A percentile compares a stretch with the other conserved stretches of the same genome.
Conservation (phyloP, 768 basidiomycete genomes). For the Kwoniella newhampshirensis region DNA sequence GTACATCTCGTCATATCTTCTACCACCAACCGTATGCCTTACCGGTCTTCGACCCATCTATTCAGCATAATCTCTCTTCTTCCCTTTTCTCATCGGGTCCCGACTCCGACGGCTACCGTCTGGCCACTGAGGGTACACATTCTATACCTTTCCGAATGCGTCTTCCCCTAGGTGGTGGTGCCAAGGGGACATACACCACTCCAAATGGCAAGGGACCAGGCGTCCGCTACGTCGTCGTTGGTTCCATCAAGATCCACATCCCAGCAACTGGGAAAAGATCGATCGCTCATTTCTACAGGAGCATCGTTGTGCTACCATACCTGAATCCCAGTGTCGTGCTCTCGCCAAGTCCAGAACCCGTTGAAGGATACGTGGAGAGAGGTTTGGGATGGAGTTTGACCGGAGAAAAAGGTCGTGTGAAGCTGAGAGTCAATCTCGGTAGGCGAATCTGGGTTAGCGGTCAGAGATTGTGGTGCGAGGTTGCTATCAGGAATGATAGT, state of each 20-base stretch:
- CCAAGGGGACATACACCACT: conserved; percentile 61
- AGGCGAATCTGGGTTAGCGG: conserved; percentile 79
- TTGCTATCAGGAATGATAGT: conserved; percentile 68
- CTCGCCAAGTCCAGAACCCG: conserved; percentile 62
- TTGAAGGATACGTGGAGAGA: conserved; percentile 62
- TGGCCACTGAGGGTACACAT: conserved; percentile 67
- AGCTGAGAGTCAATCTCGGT: conserved; percentile 66
- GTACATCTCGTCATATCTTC: conserved; percentile 65
- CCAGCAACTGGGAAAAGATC: conserved; percentile 63
- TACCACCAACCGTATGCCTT: conserved; percentile 70
- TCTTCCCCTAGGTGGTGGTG: conserved; percentile 62
- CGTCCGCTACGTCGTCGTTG: conserved; percentile 77
- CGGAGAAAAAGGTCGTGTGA: conserved; percentile 67
- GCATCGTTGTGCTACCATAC: conserved; percentile 75
- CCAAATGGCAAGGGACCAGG: conserved; percentile 61
- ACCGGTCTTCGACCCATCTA: conserved; percentile 54
- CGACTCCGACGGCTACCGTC: conserved; percentile 47
- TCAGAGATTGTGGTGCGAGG: conserved; percentile 68
- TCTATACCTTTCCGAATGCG: conserved; percentile 70
- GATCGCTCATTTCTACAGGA: conserved; percentile 85
- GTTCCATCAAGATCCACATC: conserved; percentile 75
- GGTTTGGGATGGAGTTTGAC: conserved; percentile 59
- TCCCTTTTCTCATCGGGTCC: conserved; percentile 53
- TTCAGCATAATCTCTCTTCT: conserved; percentile 52
- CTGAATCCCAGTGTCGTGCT: conserved; percentile 66